Percentiles rank a stretch among this genome's conserved stretches.
These are phyloP conservation scores for Psilocybe subaeruginosa DNA, from an alignment of 768 basidiomycete species.

Conservation along the genomic window DNA sequence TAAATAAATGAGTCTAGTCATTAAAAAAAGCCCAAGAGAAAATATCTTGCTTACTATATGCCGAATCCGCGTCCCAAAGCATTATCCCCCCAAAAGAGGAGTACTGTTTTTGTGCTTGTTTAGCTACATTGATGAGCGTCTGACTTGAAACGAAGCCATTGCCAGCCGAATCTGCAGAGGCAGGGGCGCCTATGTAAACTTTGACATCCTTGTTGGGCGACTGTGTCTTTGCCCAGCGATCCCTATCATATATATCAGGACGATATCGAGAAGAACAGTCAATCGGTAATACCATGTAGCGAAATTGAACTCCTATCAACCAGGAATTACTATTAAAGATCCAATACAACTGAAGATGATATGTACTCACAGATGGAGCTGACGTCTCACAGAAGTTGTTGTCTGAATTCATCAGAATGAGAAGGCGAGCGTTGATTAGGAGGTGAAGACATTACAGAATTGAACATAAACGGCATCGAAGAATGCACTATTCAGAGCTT, in stretches of 20 bases:
- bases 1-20: background rate
- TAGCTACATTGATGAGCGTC: slow-evolving; percentile 45
- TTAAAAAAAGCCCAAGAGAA: background rate
- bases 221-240: slow-evolving; percentile 61
- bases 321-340: slow-evolving; percentile 4
- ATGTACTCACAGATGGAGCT: slow-evolving; percentile 34
- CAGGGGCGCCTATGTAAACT: slow-evolving; percentile 64
- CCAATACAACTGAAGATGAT: slow-evolving; percentile 10
- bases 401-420: slow-evolving; percentile 25
- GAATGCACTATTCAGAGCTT: slow-evolving; percentile 56
- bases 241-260: slow-evolving; percentile 31
- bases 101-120: slow-evolving; percentile 49
- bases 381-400: slow-evolving; percentile 63
- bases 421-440: slow-evolving; percentile 4
- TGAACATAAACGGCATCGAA: slow-evolving; percentile 79
- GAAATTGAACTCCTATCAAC: slow-evolving; percentile 54
- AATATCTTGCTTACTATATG: slow-evolving; percentile 38
- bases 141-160: slow-evolving; percentile 52
- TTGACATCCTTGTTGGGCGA: slow-evolving; percentile 64
- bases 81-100: slow-evolving; percentile 64
- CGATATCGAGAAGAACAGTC: background rate
- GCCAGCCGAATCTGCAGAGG: slow-evolving; percentile 50
- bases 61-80: slow-evolving; percentile 47
- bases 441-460: slow-evolving; percentile 46
- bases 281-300: slow-evolving; percentile 37